Percentiles rank a stretch among this genome's conserved stretches.
phyloP scores from a whole-genome alignment of 345 rosid species.

The Salix exigua region DNA sequence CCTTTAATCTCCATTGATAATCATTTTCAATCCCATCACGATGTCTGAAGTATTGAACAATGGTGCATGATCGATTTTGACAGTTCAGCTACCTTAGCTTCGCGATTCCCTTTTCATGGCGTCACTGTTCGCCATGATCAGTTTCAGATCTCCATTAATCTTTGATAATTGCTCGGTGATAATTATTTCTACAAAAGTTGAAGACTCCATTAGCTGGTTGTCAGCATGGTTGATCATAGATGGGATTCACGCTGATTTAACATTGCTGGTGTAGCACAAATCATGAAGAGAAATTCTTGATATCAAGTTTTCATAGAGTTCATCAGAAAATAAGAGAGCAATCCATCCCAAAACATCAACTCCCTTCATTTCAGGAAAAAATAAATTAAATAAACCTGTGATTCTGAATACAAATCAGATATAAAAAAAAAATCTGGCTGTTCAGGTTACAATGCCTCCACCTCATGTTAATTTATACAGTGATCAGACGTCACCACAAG shows the following conservation, averaged over 20 bases:
- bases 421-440: neutral
- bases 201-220: neutral
- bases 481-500: neutral
- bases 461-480: neutral
- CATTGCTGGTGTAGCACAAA: neutral
- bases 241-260: neutral
- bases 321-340: neutral
- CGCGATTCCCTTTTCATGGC: slow-evolving; percentile 9
- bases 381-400: neutral
- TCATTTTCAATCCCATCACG: neutral
- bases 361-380: neutral
- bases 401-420: neutral
- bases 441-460: neutral
- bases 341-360: neutral
- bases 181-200: neutral
- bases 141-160: neutral
- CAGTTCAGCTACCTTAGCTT: slow-evolving; percentile 29
- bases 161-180: neutral
- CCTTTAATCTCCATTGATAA: slow-evolving; percentile 7
- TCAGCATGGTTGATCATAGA: neutral
- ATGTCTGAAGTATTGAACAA: slow-evolving; percentile 11
- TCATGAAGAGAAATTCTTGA: neutral
- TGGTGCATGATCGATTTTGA: slow-evolving; percentile 31
- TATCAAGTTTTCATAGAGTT: neutral
- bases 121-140: neutral